These are phyloP conservation scores for Combretum micranthum DNA, from an alignment of 345 rosid species.

Conservation along the genomic window DNA sequence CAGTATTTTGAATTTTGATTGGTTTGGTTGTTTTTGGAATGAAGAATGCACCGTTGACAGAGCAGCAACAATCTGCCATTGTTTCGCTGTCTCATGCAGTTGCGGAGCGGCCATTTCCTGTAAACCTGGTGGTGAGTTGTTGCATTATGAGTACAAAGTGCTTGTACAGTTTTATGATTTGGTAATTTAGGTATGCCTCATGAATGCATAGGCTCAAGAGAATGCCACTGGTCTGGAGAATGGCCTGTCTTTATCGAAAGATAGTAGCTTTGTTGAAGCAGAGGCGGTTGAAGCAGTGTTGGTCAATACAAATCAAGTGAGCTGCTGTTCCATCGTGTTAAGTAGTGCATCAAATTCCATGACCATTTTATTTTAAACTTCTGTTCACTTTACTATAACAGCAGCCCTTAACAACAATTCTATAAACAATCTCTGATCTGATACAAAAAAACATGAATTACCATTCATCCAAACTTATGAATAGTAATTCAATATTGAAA, in stretches of 20 bases:
- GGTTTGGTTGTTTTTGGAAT: not conserved
- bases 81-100: constrained; percentile 56
- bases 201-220: constrained; percentile 49
- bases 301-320: constrained; percentile 80
- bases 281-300: constrained; percentile 70
- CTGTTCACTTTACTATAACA: too few species aligned
- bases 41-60: constrained; percentile 77
- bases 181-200: constrained; percentile 1
- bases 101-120: constrained; percentile 78
- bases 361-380: too few species aligned
- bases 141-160: not conserved
- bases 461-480: too few species aligned
- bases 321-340: not conserved
- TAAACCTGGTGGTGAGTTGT: constrained; percentile 42
- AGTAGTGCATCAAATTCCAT: not conserved
- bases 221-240: constrained; percentile 48
- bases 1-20: not conserved
- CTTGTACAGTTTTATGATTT: not conserved
- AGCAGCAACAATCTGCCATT: constrained; percentile 77
- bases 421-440: too few species aligned
- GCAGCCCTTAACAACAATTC: too few species aligned
- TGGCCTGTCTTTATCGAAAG: constrained; percentile 48
- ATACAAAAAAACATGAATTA: too few species aligned
- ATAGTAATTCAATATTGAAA: too few species aligned
- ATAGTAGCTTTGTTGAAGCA: constrained; percentile 38